Base-by-base conservation (phyloP, 805 yeast species). In the Candida golubevii region DNA sequence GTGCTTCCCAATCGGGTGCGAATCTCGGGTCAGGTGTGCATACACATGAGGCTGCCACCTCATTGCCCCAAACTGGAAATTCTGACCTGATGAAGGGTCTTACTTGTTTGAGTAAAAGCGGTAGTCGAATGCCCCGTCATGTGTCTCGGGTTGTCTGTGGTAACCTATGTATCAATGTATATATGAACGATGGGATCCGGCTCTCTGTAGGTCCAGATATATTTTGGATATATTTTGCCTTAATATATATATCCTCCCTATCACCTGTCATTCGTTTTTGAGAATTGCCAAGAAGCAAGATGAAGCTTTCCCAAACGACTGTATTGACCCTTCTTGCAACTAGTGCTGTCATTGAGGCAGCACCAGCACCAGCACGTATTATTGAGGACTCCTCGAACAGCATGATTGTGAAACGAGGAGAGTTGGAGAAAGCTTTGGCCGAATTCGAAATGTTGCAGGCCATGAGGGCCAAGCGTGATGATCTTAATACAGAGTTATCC, bases 261-360 rank as follows among this genome's bases (percentile, higher is more conserved):
- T 11, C 23, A 18, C 41, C 31, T 27, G 27, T 29, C 48, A 33
- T 34, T 46, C 49, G 49, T 35, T 46, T 15, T 7, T n/a, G 15
- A 13, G 12, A 8, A 8, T 11, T 31, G 11, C 12, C 4, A 13
- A 39, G 7, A 15, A 18, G 9, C 13, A 27, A 36, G 26, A 67
- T 68, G 73, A 68, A 58, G 47, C 54, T 67, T 40, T 48, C 69
- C 34, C 53, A 61, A 26, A 41, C 72, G 18, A 47, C 69, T 23
- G 52, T 60, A 50, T 51, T 62, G 38, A 61, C 68, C 32, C 33
- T 67, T 13, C 50, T 60, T 39, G 65, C 65, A 9, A 47, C 51
- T 18, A 14, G 58, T 12, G 54, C 61, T 31, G 56, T 60, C 10
- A 58, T 60, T 27, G 50, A 56, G n/a, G 69, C 72, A 28, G 70